Conservation (phyloP, 306 rosid species). For the Castanospermum australe region DNA sequence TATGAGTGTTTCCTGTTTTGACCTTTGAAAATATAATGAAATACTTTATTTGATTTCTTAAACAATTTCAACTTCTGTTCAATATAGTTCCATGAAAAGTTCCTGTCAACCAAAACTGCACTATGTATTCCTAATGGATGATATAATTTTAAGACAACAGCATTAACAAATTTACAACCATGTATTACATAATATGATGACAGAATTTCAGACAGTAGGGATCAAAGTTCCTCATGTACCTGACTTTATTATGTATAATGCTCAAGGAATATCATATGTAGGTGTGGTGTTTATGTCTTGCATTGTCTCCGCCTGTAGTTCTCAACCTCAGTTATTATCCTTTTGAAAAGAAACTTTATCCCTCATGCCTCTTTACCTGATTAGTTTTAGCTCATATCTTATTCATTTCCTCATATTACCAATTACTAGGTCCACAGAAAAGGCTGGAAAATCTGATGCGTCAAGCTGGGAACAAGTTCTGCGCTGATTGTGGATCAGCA, state of each 20-base stretch:
- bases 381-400: background rate
- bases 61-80: background rate
- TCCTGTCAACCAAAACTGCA: background rate
- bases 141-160: background rate
- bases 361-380: background rate
- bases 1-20: background rate
- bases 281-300: background rate
- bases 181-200: background rate
- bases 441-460: conserved; percentile 66
- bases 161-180: background rate
- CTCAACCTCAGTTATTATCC: background rate
- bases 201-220: background rate
- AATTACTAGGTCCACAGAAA: conserved; percentile 59
- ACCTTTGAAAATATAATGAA: background rate
- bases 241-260: background rate
- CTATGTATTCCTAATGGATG: background rate
- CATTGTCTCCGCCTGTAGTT: background rate
- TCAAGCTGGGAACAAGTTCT: conserved; percentile 65
- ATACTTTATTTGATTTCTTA: background rate
- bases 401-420: conserved; percentile 8
- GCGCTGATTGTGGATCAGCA: conserved; percentile 93
- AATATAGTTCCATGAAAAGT: background rate
- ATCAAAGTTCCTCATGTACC: background rate
- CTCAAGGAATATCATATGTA: background rate
- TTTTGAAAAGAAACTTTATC: background rate